Conservation (phyloP, 495 filamentous ascomycete species). For the Beverwykella pulmonaria region DNA sequence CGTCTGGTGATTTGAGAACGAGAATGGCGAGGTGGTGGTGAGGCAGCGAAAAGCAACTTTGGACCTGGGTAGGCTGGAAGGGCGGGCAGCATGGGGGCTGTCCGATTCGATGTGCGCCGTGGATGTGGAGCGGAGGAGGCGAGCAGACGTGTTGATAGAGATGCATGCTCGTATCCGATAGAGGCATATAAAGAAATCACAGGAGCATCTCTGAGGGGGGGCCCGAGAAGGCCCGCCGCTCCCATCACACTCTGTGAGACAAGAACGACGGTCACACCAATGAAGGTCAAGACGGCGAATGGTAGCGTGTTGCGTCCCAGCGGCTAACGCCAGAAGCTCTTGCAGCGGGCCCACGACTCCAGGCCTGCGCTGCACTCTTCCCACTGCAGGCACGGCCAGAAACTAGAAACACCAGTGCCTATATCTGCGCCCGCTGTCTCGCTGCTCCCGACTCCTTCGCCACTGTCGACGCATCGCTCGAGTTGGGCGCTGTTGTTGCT, state of each 20-base stretch:
- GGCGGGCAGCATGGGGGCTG: neutral
- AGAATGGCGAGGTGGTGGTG: conserved; percentile 2
- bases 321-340: conserved; percentile 24
- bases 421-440: conserved; percentile 17
- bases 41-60: neutral
- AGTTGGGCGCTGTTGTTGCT: neutral
- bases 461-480: neutral
- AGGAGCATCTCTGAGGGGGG: conserved; percentile 15
- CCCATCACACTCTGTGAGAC: conserved; percentile 25
- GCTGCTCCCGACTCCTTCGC: neutral
- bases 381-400: conserved; percentile 9
- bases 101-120: neutral
- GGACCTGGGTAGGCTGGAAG: neutral
- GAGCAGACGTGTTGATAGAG: neutral
- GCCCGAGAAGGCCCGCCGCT: conserved; percentile 1
- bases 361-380: conserved; percentile 9
- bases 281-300: conserved; percentile 12
- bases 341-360: conserved; percentile 5
- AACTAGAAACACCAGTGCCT: neutral
- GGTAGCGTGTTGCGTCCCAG: conserved; percentile 18
- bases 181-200: conserved; percentile 34
- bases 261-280: conserved; percentile 32
- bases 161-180: neutral
- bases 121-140: neutral
- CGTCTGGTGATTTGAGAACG: neutral